phyloP scores from a whole-genome alignment of 73 alveolate genomes.

The Tetrahymena elliotti region DNA sequence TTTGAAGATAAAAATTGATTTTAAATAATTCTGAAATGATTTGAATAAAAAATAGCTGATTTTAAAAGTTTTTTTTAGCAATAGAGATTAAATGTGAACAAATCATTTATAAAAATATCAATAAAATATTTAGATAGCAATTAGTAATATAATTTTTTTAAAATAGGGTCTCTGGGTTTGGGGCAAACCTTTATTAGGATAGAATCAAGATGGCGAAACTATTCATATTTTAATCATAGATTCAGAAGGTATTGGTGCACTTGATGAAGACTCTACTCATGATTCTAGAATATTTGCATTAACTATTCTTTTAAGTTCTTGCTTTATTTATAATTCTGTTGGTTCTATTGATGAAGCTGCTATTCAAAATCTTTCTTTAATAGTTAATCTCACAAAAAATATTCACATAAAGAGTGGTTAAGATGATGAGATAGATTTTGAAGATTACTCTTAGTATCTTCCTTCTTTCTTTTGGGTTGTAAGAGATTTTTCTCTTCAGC shows the following conservation, averaged over 20 bases:
- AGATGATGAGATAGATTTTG: slow-evolving; percentile 71
- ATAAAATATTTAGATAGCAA: neutral
- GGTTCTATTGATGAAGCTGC: slow-evolving; percentile 94
- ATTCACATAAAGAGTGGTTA: slow-evolving; percentile 69
- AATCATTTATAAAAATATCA: neutral
- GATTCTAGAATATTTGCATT: slow-evolving; percentile 88
- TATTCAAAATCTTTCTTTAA: slow-evolving; percentile 63
- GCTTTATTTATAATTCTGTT: slow-evolving; percentile 80
- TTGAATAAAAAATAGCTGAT: neutral
- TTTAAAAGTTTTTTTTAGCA: neutral
- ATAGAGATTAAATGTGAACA: neutral
- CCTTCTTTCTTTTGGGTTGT: slow-evolving; percentile 96
- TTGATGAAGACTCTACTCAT: slow-evolving; percentile 92
- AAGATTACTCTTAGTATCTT: slow-evolving; percentile 85
- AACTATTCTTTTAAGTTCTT: slow-evolving; percentile 76
- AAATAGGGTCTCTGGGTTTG: slow-evolving; percentile 87
- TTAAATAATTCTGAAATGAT: neutral
- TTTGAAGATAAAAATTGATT: neutral
- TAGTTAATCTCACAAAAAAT: slow-evolving; percentile 76
- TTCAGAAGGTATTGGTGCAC: slow-evolving; percentile 90
- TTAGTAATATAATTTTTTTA: neutral
- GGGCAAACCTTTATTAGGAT: slow-evolving; percentile 80
- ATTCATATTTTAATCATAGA: slow-evolving; percentile 69
- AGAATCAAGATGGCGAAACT: slow-evolving; percentile 77
- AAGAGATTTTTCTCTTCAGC: slow-evolving; percentile 90